Conservation (phyloP, 1,139 yeast species). For the Zygoascus hellenicus region DNA sequence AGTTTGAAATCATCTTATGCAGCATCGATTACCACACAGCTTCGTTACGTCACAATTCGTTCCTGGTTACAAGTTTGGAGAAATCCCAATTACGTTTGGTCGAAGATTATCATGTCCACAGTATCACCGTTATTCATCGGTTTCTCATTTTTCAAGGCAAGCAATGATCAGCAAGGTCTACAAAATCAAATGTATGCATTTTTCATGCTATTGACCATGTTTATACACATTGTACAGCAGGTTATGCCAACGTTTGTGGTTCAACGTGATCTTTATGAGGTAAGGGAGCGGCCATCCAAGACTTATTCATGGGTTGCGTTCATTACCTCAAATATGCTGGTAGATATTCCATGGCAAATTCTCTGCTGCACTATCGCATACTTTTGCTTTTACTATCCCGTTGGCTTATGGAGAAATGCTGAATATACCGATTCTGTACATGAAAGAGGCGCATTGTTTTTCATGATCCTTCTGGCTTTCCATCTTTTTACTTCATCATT, state of each 20-base stretch:
- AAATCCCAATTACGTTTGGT: constrained; percentile 41
- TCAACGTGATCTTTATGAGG: constrained; percentile 51
- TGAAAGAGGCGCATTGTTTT: constrained; percentile 16
- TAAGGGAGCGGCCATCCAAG: constrained; percentile 55
- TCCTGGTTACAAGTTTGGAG: constrained; percentile 40
- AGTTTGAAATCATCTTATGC: background rate
- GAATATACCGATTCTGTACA: constrained; percentile 34
- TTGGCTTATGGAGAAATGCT: constrained; percentile 36
- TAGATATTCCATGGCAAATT: constrained; percentile 40
- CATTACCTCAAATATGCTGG: constrained; percentile 37
- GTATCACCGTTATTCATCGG: constrained; percentile 48
- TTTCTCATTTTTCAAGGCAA: constrained; percentile 42
- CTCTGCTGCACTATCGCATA: constrained; percentile 30
- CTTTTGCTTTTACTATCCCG: constrained; percentile 39
- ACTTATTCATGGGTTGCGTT: constrained; percentile 56
- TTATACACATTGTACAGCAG: constrained; percentile 54
- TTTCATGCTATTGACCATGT: constrained; percentile 51
- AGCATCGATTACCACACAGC: constrained; percentile 28
- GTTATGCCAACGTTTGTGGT: constrained; percentile 43
- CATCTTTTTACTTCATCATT: constrained; percentile 42
- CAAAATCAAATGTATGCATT: constrained; percentile 37
- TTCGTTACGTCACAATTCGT: constrained; percentile 35
- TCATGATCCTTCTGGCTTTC: constrained; percentile 42
- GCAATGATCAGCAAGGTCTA: constrained; percentile 31
- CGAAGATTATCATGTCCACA: constrained; percentile 43